Conservation (phyloP, 257 asterid genomes). For the Rehmannia glutinosa region DNA sequence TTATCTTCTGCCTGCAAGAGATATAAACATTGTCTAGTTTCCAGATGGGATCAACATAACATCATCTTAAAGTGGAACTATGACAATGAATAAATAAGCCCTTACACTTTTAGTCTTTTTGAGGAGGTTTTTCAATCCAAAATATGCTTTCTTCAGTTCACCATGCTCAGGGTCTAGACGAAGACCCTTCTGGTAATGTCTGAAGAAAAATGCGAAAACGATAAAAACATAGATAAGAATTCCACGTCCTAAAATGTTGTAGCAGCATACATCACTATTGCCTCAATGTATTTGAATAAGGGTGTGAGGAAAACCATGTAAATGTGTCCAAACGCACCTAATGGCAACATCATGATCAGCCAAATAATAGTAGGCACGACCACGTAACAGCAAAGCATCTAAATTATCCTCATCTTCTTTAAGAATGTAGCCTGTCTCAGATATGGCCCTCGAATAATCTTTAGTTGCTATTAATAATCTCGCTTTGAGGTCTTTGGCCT, state of each 20-base stretch:
- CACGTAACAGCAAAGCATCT: constrained; percentile 76
- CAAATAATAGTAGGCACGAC: constrained; percentile 84
- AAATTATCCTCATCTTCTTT: constrained; percentile 74
- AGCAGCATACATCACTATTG: not conserved
- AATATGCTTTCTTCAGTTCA: constrained; percentile 81
- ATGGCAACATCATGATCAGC: constrained; percentile 86
- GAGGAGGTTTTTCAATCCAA: constrained; percentile 75
- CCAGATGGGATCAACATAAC: not conserved
- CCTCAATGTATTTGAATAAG: not conserved
- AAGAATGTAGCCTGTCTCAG: constrained; percentile 72
- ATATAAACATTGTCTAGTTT: constrained; percentile 5
- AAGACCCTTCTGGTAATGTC: constrained; percentile 90
- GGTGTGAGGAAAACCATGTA: not conserved
- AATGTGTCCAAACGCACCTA: constrained; percentile 36
- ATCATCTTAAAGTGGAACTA: not conserved
- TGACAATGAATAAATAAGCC: not conserved
- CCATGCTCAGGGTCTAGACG: constrained; percentile 85
- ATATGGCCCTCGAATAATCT: constrained; percentile 72
- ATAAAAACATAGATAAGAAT: not conserved
- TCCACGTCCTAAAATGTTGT: not conserved
- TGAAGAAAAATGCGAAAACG: constrained; percentile 24
- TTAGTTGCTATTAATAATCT: constrained; percentile 54
- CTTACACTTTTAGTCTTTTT: constrained; percentile 77
- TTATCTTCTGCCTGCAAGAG: constrained; percentile 77
- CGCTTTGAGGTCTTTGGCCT: constrained; percentile 77